Percentiles rank a stretch among this genome's conserved stretches.
Conservation (phyloP, 2,329 filamentous ascomycete genomes). For the Apiospora marii region DNA sequence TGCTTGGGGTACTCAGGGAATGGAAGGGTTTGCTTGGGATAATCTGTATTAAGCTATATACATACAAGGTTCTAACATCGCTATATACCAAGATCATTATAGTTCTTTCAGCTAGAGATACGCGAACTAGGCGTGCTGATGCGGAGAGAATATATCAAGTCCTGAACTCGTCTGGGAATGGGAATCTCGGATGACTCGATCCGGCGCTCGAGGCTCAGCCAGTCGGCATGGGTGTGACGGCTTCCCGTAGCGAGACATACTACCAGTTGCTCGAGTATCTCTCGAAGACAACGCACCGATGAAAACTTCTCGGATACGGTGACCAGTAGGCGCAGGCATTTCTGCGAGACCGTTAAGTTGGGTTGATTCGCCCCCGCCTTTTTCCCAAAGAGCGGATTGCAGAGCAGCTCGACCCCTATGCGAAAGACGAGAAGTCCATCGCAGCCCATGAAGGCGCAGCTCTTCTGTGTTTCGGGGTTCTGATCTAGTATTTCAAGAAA, state of each 20-base stretch:
- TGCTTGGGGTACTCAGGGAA: slow-evolving; percentile 6
- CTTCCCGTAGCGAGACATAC: not conserved
- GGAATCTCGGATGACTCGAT: not conserved
- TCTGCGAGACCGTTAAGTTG: not conserved
- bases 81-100: too few relatives aligned
- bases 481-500: not conserved
- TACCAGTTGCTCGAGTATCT: not conserved
- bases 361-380: not conserved
- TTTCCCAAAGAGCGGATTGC: not conserved
- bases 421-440: slow-evolving; percentile 8
- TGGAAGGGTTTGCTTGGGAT: slow-evolving; percentile 7
- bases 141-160: not conserved
- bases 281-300: not conserved
- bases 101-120: not conserved
- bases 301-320: not conserved
- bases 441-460: slow-evolving; percentile 1
- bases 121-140: not conserved
- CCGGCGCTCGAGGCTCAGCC: not conserved
- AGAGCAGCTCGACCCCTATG: not conserved
- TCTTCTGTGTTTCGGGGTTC: not conserved
- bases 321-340: not conserved
- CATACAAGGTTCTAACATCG: not conserved
- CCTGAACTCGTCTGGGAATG: not conserved
- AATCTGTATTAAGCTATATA: not conserved
- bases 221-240: not conserved